Conservation (phyloP, 1,284 basidiomycete species). For the Bjerkandera adusta region DNA sequence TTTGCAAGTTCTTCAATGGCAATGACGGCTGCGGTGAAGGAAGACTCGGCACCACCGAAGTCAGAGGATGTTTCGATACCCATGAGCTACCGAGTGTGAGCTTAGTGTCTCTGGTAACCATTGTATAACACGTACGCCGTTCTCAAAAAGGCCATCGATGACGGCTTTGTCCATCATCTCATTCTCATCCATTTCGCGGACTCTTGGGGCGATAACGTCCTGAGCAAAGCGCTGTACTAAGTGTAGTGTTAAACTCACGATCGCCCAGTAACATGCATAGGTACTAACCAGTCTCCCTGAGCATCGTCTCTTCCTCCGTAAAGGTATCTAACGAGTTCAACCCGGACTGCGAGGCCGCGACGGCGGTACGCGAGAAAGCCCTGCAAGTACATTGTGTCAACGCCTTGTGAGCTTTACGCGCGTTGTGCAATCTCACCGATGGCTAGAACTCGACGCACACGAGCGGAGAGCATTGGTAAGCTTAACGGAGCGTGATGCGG, state of each 20-base stretch:
- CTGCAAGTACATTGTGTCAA: too few species aligned
- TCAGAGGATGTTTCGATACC: conserved; percentile 91
- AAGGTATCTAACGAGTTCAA: conserved; percentile 74
- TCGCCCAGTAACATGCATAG: background rate
- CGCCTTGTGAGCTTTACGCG: too few species aligned
- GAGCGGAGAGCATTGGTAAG: conserved; percentile 1
- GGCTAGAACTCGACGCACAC: background rate
- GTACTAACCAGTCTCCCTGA: conserved; percentile 78
- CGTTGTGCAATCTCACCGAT: too few species aligned
- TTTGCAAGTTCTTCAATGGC: conserved; percentile 97
- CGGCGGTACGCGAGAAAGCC: conserved; percentile 13
- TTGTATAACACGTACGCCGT: conserved; percentile 69
- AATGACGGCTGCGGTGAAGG: conserved; percentile 95
- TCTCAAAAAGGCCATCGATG: conserved; percentile 91
- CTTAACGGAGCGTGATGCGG: conserved; percentile 10
- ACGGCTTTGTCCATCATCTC: conserved; percentile 92
- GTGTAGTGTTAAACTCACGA: background rate
- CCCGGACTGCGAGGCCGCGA: conserved; percentile 15
- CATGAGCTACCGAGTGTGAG: conserved; percentile 71
- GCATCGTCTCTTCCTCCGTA: conserved; percentile 90
- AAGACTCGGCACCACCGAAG: conserved; percentile 85
- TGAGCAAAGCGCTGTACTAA: conserved; percentile 84
- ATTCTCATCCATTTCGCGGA: conserved; percentile 97
- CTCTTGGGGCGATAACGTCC: conserved; percentile 88
- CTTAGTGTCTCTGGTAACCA: background rate